Percentiles rank a stretch among this genome's conserved stretches.
These are phyloP conservation scores for Entelexis paramagnoliae DNA, from an alignment of 1,139 yeast species.

Conservation along the genomic window DNA sequence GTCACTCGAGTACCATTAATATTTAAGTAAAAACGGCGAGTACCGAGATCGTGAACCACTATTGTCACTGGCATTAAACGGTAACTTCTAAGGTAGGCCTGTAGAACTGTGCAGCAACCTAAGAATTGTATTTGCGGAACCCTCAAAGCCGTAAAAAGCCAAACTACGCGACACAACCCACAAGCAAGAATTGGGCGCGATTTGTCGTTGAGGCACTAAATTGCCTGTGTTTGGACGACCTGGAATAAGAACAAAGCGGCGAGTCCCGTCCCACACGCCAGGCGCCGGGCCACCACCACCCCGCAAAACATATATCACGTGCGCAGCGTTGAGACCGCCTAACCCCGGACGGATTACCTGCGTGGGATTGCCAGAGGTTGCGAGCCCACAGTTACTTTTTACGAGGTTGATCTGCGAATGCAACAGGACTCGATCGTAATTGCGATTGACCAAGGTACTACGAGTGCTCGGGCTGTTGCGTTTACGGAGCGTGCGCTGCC, in stretches of 20 bases:
- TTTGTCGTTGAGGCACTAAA: too few relatives aligned
- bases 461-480: slow-evolving; percentile 83
- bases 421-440: slow-evolving; percentile 27
- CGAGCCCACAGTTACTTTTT: not conserved
- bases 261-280: too few relatives aligned
- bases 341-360: not conserved
- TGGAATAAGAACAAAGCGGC: too few relatives aligned
- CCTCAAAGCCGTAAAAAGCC: too few relatives aligned
- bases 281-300: not conserved
- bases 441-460: slow-evolving; percentile 84
- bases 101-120: too few relatives aligned
- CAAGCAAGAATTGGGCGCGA: too few relatives aligned
- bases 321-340: not conserved
- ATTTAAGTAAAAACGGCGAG: not conserved
- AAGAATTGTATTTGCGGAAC: too few relatives aligned
- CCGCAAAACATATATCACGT: not conserved
- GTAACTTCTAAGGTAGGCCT: too few relatives aligned
- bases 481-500: slow-evolving; percentile 67
- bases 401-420: slow-evolving; percentile 5
- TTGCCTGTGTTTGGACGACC: too few relatives aligned
- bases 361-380: not conserved
- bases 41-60: too few relatives aligned
- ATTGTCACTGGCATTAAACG: too few relatives aligned
- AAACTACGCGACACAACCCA: too few relatives aligned
- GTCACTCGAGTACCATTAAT: not conserved